phyloP scores from a whole-genome alignment of 2,329 filamentous ascomycete genomes.

The Colletotrichum spaethianum region DNA sequence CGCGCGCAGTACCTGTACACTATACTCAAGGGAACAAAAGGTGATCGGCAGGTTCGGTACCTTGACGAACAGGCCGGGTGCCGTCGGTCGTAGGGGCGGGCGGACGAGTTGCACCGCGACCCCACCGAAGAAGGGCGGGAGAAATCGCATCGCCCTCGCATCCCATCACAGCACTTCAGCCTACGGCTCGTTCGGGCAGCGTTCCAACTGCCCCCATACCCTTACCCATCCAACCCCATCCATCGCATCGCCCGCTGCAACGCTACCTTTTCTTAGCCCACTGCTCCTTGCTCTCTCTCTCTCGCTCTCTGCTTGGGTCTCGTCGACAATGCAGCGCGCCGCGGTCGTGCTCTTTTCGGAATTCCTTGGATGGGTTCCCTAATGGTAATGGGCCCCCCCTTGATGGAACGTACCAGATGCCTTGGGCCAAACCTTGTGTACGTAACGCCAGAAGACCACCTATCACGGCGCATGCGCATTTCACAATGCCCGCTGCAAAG shows the following conservation, averaged over 20 bases:
- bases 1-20: no score
- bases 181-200: slow-evolving; percentile 63
- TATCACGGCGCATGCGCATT: background rate
- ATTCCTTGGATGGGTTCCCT: background rate
- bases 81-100: no score
- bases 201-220: slow-evolving; percentile 50
- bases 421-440: slow-evolving; percentile 1
- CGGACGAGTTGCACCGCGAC: slow-evolving; percentile 23
- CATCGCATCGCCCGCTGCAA: slow-evolving; percentile 26
- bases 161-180: slow-evolving; percentile 55
- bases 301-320: background rate
- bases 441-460: background rate
- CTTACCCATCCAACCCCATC: slow-evolving; percentile 19
- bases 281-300: background rate
- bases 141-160: slow-evolving; percentile 7
- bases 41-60: slow-evolving; percentile 12
- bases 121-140: slow-evolving; percentile 23
- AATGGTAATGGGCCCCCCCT: background rate
- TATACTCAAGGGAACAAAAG: no score
- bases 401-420: background rate
- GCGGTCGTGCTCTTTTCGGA: background rate
- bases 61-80: background rate
- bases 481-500: background rate
- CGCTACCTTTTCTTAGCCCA: slow-evolving; percentile 27
- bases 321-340: slow-evolving; percentile 5